Base-by-base conservation (phyloP, 306 rosid genomes). In the Medicago arabica region DNA sequence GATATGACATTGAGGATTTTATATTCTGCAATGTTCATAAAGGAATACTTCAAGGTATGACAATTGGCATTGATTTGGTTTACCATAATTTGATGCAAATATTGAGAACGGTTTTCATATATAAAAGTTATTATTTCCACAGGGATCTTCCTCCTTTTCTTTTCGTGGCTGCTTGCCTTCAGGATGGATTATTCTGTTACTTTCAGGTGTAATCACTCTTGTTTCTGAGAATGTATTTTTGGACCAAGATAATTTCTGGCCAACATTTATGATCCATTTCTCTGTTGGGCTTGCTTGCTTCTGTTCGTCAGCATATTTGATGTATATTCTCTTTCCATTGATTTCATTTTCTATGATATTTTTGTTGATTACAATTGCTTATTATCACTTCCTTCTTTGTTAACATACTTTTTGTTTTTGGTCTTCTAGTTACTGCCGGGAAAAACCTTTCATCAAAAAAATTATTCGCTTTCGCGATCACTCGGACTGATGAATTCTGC, bases 1-100 rank as follows among this genome's bases (percentile, higher is more conserved):
- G 99, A 92, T 86, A 95, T 92, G 99, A 78, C 82, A 75, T 77
- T 92, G 84, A 92, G 99, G 87, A 92, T 95, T 72, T 46, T 74
- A 57, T 92, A 90, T 88, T 92, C 97, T 8, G 86, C 86, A 14
- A 61, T 83, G 54, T 95, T 95, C 87, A 89, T 90, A 84, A 86
- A 85, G 83, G 69, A 67, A 31, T 90, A 90, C 83, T 95, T 95
- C 86, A 80, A 89, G 99, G 99, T 90, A 84, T 69, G 76, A 10
- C 75, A 80, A 59, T 61, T 75, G 71, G 14, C 68, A 81, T 71
- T 80, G 78, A 43, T 74, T 60, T 66, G 16, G 41, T n/a, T 36
- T 21, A 60, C 69, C 47, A 21, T n/a, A 43, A 60, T 74, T 73
- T 65, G 40, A 62, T 62, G n/a, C 28, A 63, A 74, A 43, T 71